Conservation (phyloP, 257 asterid genomes). For the Nicotiana paniculata region DNA sequence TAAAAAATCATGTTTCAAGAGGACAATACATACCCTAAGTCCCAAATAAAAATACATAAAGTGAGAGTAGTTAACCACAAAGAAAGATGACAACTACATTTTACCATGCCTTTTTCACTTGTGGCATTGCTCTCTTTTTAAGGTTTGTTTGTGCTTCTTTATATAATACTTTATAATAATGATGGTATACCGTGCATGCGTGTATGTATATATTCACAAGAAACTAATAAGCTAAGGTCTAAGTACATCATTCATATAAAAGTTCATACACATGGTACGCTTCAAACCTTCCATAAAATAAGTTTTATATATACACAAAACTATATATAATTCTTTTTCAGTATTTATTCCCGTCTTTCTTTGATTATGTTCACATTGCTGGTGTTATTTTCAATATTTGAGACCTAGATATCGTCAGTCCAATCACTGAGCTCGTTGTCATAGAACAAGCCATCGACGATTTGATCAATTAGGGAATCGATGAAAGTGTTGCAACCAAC, state of each 20-base stretch:
- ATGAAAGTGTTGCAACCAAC: conserved; percentile 64
- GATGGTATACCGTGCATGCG: no score
- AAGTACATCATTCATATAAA: background rate
- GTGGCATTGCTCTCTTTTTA: background rate
- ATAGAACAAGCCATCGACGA: conserved; percentile 71
- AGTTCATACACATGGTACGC: background rate
- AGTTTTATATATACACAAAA: background rate
- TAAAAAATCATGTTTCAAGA: background rate
- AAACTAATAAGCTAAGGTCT: background rate
- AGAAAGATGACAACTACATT: background rate
- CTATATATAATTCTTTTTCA: background rate
- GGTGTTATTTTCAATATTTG: background rate
- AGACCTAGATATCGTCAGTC: conserved; percentile 35
- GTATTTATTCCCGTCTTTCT: background rate
- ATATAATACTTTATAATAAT: background rate
- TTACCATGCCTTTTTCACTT: background rate
- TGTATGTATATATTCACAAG: background rate
- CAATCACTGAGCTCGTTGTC: conserved; percentile 42
- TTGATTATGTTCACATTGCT: no score
- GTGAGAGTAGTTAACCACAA: background rate
- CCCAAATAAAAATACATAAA: background rate
- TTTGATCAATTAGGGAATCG: conserved; percentile 64
- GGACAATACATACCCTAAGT: background rate
- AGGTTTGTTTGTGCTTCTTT: background rate
- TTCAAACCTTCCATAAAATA: background rate